A percentile compares a stretch with the other conserved stretches of the same genome.
phyloP scores from a whole-genome alignment of 345 rosid genomes.

The Salix arbutifolia region DNA sequence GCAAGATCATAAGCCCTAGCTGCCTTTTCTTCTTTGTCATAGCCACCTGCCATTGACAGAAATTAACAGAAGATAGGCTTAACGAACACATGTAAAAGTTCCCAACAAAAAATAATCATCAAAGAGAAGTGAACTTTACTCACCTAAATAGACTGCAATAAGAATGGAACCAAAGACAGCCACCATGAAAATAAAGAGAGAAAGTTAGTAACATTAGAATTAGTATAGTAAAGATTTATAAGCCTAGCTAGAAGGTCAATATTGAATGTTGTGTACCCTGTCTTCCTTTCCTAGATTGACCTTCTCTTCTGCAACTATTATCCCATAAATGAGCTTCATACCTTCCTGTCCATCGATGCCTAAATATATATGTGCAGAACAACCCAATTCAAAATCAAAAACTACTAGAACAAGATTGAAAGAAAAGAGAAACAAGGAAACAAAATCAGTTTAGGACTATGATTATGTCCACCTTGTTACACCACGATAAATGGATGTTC shows the following conservation, averaged over 20 bases:
- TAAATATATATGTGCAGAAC: conserved; percentile 18
- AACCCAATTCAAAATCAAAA: neutral
- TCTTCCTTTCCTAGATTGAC: conserved; percentile 97
- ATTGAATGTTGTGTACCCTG: conserved; percentile 49
- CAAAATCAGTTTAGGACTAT: neutral
- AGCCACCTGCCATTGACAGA: conserved; percentile 59
- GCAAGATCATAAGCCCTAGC: conserved; percentile 96
- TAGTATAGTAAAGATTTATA: neutral
- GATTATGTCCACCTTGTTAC: conserved; percentile 66
- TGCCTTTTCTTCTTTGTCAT: conserved; percentile 99
- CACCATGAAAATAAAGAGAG: conserved; percentile 16
- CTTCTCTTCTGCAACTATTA: conserved; percentile 97
- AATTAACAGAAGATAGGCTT: neutral
- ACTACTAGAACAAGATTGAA: neutral
- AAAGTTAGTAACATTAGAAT: conserved; percentile 7
- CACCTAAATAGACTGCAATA: conserved; percentile 80
- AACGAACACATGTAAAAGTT: neutral
- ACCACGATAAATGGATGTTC: conserved; percentile 96
- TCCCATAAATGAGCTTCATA: conserved; percentile 99
- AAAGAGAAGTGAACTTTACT: conserved; percentile 16
- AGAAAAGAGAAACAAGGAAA: neutral
- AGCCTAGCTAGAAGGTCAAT: neutral
- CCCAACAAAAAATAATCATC: neutral
- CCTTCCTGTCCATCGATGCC: conserved; percentile 99
- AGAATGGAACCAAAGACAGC: conserved; percentile 12